A percentile compares a stretch with the other conserved stretches of the same genome.
These are phyloP conservation scores for Endoconidiophora polonica DNA, from an alignment of 2,329 filamentous ascomycete genomes.

Conservation along the genomic window DNA sequence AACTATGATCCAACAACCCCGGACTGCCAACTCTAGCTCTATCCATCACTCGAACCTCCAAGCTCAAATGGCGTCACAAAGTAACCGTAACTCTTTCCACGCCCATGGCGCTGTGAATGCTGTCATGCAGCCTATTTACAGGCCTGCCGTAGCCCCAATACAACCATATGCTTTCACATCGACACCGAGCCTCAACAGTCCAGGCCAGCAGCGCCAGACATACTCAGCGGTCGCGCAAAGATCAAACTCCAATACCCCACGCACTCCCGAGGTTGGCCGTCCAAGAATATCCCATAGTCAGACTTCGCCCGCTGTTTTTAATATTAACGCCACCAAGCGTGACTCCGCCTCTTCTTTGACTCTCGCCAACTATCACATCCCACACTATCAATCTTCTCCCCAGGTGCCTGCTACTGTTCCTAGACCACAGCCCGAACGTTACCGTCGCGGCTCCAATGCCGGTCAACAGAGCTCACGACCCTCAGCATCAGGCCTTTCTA, in stretches of 20 bases:
- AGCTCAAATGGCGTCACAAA: conserved; percentile 31
- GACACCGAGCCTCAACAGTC: conserved; percentile 47
- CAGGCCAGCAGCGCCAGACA: conserved; percentile 35
- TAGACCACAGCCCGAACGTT: conserved; percentile 67
- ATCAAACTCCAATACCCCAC: neutral
- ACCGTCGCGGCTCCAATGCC: conserved; percentile 46
- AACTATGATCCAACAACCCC: conserved; percentile 60
- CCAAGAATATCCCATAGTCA: neutral
- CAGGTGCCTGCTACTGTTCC: conserved; percentile 27
- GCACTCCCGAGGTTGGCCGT: conserved; percentile 18
- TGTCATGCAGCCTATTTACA: conserved; percentile 8
- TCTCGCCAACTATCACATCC: conserved; percentile 17
- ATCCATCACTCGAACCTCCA: conserved; percentile 33
- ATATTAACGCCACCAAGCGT: conserved; percentile 4
- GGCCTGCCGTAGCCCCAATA: conserved; percentile 32
- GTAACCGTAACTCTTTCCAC: conserved; percentile 34
- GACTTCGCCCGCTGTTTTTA: conserved; percentile 1
- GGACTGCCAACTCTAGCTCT: conserved; percentile 39
- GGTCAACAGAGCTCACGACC: conserved; percentile 26
- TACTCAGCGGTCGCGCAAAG: conserved; percentile 25
- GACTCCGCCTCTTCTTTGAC: conserved; percentile 14
- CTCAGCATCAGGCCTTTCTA: conserved; percentile 16
- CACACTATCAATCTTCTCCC: conserved; percentile 21
- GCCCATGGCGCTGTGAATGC: conserved; percentile 25
- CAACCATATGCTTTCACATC: conserved; percentile 63